Percentiles rank a stretch among this genome's conserved stretches.
These are phyloP conservation scores for Takashimella koratensis DNA, from an alignment of 1,284 basidiomycete species.

Conservation along the genomic window DNA sequence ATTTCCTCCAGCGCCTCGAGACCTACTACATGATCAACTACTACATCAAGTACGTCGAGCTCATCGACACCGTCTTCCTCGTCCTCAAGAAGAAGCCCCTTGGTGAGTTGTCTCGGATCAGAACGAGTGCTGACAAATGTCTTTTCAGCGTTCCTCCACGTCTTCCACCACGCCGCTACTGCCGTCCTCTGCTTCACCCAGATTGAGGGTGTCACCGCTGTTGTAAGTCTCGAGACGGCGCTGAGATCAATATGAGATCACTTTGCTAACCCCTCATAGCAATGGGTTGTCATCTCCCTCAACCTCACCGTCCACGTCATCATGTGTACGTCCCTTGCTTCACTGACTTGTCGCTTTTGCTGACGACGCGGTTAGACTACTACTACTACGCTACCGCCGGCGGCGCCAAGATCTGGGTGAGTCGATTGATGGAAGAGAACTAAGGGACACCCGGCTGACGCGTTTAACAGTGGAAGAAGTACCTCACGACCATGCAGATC, in stretches of 20 bases:
- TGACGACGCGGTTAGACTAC: conserved; percentile 62
- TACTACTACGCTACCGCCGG: conserved; percentile 97
- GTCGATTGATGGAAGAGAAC: conserved; percentile 23
- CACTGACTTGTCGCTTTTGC: too few species aligned
- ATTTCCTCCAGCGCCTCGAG: conserved; percentile 77
- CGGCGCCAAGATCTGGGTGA: conserved; percentile 90
- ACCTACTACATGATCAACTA: conserved; percentile 99
- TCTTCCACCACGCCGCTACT: conserved; percentile 99
- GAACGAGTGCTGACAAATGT: not conserved
- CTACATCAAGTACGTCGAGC: conserved; percentile 91
- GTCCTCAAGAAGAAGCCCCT: conserved; percentile 98
- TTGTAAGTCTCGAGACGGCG: conserved; percentile 58
- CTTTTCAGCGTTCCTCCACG: conserved; percentile 81
- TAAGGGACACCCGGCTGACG: not conserved
- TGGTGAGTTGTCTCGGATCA: conserved; percentile 55
- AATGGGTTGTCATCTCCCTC: conserved; percentile 91
- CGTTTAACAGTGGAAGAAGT: conserved; percentile 81
- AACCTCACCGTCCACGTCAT: conserved; percentile 95
- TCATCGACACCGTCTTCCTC: conserved; percentile 93
- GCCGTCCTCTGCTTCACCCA: conserved; percentile 92
- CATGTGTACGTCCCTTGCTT: conserved; percentile 71
- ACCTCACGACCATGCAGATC: conserved; percentile 93
- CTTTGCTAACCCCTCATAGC: conserved; percentile 53
- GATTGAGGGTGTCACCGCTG: conserved; percentile 84
- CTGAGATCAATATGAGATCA: conserved; percentile 40